phyloP scores from a whole-genome alignment of 768 basidiomycete species.

The Boletus reticulatus region DNA sequence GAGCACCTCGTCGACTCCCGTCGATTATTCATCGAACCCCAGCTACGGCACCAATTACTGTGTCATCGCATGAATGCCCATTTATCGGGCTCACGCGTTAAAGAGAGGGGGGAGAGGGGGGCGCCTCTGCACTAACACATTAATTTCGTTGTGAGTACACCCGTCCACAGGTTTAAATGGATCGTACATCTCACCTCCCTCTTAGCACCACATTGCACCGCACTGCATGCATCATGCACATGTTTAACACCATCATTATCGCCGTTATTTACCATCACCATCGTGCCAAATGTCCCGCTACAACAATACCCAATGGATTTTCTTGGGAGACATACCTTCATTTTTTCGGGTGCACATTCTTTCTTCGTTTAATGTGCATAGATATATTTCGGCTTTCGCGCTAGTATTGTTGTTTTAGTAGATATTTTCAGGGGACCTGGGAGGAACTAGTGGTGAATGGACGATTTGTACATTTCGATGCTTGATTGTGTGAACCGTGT shows the following conservation, averaged over 20 bases:
- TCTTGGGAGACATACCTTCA: background rate
- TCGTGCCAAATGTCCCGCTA: constrained; percentile 1
- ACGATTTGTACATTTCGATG: background rate
- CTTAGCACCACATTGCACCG: constrained; percentile 6
- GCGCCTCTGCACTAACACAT: background rate
- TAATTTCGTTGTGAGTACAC: constrained; percentile 22
- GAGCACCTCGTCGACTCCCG: constrained; percentile 11
- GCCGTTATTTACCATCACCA: background rate
- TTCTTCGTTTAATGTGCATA: constrained; percentile 20
- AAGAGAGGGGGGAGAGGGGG: background rate
- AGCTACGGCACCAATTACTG: constrained; percentile 9
- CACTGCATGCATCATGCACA: background rate
- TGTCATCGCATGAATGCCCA: constrained; percentile 18
- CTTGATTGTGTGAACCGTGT: background rate
- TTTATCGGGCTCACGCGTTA: background rate
- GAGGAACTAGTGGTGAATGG: constrained; percentile 1
- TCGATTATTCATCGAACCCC: constrained; percentile 1
- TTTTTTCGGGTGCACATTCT: constrained; percentile 7
- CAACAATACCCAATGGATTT: constrained; percentile 7
- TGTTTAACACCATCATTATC: constrained; percentile 6
- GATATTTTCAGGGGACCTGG: background rate
- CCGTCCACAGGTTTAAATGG: background rate
- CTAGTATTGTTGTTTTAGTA: constrained; percentile 23
- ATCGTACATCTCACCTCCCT: constrained; percentile 6
- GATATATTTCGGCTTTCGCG: constrained; percentile 19